Evolutionary conservation across 2,329 filamentous ascomycete genomes (phyloP), one percentile per base, ranked within the genome.

Genomic region (Sarocladium brachiariae): DNA sequence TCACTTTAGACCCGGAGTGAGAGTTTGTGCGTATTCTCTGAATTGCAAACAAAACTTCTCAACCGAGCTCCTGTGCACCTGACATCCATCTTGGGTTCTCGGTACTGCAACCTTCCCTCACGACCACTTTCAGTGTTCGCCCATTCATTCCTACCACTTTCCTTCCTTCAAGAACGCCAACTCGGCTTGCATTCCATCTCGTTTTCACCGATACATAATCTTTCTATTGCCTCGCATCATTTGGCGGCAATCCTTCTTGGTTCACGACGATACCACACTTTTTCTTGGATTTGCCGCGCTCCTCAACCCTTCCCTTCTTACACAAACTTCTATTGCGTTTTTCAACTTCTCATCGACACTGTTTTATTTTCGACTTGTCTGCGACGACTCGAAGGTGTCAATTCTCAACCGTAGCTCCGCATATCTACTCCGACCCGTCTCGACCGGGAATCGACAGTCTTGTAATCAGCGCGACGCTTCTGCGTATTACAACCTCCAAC

Each of bases 221-320:
- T 47, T 39, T 34, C 46, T 23, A 30, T 38, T 39, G 41, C 47
- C 23, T 34, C 19, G 24, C 43, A 27, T 30, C 27, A 50, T 38
- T 46, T 50, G 35, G 23, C 38, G 33, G 27, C 31, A 49, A 19
- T 31, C 14, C 37, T 25, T 49, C 27, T 35, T n/a, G 33, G 46
- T 49, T 35, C 19, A 11, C 31, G 33, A 48, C 46, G 23, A 48
- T 50, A 43, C 46, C 27, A 47, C 43, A 25, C 25, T 38, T 39
- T 54, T 45, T 38, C 50, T 50, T 7, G 46, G 25, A 47, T 52
- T 47, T 43, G 39, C 24, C n/a, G n/a, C 24, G n/a, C n/a, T 14
- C 16, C 27, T 41, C 18, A 41, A 49, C 46, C 46, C 38, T 54
- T 50, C 35, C 31, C 46, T 51, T 51, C 46, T 43, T 48, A 46